Percentiles rank a stretch among this genome's conserved stretches.
These are phyloP conservation scores for Ailanthus altissimus DNA, from an alignment of 345 rosid species.

Conservation along the genomic window DNA sequence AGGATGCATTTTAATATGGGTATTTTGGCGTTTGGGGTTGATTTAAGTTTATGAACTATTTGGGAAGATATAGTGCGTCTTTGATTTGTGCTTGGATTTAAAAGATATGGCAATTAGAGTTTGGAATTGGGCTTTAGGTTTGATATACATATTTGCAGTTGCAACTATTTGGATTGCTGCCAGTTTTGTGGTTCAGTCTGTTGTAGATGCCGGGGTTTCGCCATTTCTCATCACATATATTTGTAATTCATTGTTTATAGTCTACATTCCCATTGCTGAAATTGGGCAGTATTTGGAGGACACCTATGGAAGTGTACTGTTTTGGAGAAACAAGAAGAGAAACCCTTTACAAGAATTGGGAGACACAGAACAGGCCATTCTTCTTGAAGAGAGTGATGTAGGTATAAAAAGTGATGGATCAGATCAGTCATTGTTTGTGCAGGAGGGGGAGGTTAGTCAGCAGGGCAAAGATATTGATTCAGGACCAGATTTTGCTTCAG, in stretches of 20 bases:
- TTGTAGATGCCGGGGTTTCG: conserved; percentile 85
- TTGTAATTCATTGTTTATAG: conserved; percentile 84
- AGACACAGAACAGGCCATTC: conserved; percentile 73
- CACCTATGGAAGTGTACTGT: conserved; percentile 59
- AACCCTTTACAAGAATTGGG: conserved; percentile 39
- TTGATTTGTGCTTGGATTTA: conserved; percentile 23
- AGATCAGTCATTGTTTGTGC: conserved; percentile 26
- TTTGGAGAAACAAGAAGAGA: conserved; percentile 57
- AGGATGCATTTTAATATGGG: not conserved
- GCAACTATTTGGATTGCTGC: conserved; percentile 95
- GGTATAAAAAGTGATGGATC: conserved; percentile 30
- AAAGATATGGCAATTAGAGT: conserved; percentile 49
- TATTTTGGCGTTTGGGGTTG: conserved; percentile 12
- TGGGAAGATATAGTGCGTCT: conserved; percentile 5
- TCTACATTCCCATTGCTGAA: conserved; percentile 83
- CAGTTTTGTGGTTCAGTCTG: conserved; percentile 91
- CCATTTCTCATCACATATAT: conserved; percentile 91
- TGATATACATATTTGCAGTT: conserved; percentile 74
- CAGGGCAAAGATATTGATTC: conserved; percentile 33
- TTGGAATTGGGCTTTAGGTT: conserved; percentile 82
- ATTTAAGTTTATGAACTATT: conserved; percentile 22
- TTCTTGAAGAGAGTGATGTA: conserved; percentile 50
- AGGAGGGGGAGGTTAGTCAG: conserved; percentile 41
- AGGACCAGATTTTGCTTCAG: conserved; percentile 31
- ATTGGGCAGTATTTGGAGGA: conserved; percentile 70